These are phyloP conservation scores for Globisporangium parvum DNA, from an alignment of 352 stramenopile species.

Conservation along the genomic window DNA sequence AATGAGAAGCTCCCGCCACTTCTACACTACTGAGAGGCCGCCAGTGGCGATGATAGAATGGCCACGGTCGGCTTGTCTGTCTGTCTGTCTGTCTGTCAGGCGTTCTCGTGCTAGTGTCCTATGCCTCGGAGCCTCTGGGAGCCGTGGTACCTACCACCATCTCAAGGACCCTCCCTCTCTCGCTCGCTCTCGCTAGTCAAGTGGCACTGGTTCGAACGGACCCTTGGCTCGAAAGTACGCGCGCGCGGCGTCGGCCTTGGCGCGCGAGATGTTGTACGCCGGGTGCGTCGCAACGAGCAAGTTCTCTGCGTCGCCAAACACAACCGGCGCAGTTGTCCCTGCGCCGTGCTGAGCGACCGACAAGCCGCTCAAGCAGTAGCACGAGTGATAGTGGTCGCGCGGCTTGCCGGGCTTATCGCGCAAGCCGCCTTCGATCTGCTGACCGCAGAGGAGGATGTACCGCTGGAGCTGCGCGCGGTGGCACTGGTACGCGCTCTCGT, in stretches of 20 bases:
- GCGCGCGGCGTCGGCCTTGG: slow-evolving; percentile 70
- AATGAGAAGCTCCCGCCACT: slow-evolving; percentile 46
- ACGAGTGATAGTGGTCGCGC: slow-evolving; percentile 98
- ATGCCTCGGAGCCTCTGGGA: neutral
- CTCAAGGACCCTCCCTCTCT: neutral
- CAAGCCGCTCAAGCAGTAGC: slow-evolving; percentile 97
- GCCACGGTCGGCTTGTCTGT: no score
- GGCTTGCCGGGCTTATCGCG: slow-evolving; percentile 93
- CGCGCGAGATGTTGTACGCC: slow-evolving; percentile 89
- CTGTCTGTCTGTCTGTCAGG: no score
- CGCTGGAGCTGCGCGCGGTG: slow-evolving; percentile 75
- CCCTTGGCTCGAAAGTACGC: slow-evolving; percentile 63
- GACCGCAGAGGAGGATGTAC: slow-evolving; percentile 94
- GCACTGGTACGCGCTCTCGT: slow-evolving; percentile 50
- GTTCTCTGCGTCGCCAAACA: slow-evolving; percentile 61
- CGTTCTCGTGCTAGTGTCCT: neutral
- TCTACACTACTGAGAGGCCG: slow-evolving; percentile 17
- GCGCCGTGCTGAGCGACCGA: slow-evolving; percentile 90
- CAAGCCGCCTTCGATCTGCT: slow-evolving; percentile 92
- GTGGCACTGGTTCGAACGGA: slow-evolving; percentile 29
- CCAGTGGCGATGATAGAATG: neutral
- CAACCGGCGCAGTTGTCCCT: slow-evolving; percentile 26
- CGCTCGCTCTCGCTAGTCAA: neutral
- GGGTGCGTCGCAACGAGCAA: slow-evolving; percentile 83
- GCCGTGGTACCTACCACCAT: neutral